Base-by-base conservation (phyloP, 2,329 filamentous ascomycete species). In the Alternaria dauci region DNA sequence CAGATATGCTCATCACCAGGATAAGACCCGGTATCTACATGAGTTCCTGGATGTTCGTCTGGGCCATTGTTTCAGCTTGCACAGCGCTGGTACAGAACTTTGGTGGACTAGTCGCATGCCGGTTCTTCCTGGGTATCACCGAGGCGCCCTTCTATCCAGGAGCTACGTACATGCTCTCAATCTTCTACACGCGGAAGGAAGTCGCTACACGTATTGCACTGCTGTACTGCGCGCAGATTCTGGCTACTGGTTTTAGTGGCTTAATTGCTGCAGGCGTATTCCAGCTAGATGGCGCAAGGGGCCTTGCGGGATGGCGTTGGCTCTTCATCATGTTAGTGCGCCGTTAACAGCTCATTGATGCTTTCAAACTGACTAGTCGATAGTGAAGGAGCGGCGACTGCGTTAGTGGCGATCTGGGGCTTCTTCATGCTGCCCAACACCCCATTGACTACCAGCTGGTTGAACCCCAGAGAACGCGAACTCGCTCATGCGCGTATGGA, bases 161-260 rank as follows among this genome's bases (percentile, higher is more conserved):
- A 36, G 86, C 86, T 0, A 81, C 89, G 5, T 82, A 89, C 44
- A 86, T 89, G 58, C 80, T 90, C 34, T 87, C 85, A 0, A 87
- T 88, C 59, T 90, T 87, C 82, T 90, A 90, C 72, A 90, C 87
- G 2, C 82, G 87, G 41, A 83, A 84, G 53, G 78, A 80, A 63
- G 66, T 80, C 36, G 76, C 77, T 2, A 72, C 74, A 3, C 71
- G 78, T 8, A 77, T 78, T 43, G 72, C 78, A 1, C 52, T 78
- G 20, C 65, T 81, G 11, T 78, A 81, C 63, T 78, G 73, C 23
- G 80, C 78, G 8, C 78, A 78, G 50, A 75, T 79, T 23, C 62
- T 81, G 3, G 79, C 80, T 0, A 79, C 75, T 11, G 76, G 72
- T 2, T 81, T 83, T 53, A 78, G 77, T 16, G 82, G 82, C n/a